phyloP scores from a whole-genome alignment of 768 basidiomycete genomes.

The Lentinula lateritia region DNA sequence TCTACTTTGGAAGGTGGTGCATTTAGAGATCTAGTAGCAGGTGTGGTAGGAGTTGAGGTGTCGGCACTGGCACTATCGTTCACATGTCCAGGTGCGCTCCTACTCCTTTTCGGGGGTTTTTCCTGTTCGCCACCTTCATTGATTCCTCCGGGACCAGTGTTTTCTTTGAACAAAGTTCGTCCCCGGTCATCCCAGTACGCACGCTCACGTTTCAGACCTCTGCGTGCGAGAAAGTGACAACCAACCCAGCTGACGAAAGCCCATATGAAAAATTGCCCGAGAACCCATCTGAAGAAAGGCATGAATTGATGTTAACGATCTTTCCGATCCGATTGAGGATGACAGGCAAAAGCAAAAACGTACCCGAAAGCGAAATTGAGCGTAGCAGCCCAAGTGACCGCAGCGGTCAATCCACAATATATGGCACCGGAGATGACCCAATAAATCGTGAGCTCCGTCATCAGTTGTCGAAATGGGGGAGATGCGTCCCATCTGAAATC shows the following conservation, averaged over 20 bases:
- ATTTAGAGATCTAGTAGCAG: not conserved
- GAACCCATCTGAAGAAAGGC: constrained; percentile 12
- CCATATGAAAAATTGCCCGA: constrained; percentile 25
- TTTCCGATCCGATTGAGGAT: no score
- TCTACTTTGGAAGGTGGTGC: not conserved
- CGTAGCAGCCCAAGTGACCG: constrained; percentile 21
- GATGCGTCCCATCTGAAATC: constrained; percentile 17
- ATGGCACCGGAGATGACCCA: constrained; percentile 18
- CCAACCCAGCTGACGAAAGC: constrained; percentile 13
- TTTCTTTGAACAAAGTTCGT: not conserved
- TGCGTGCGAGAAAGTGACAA: constrained; percentile 13
- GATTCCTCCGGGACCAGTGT: not conserved
- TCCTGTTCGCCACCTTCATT: not conserved
- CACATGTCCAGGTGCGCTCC: not conserved
- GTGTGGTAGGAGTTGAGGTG: not conserved
- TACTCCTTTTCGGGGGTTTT: not conserved
- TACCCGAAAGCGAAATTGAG: constrained; percentile 23
- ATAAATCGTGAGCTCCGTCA: constrained; percentile 19
- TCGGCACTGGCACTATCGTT: not conserved
- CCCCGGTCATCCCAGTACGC: constrained; percentile 9
- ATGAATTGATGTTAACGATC: no score
- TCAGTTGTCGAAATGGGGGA: constrained; percentile 22
- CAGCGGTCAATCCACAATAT: constrained; percentile 23
- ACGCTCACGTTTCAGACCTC: constrained; percentile 17
- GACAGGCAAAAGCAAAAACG: not conserved